phyloP scores from a whole-genome alignment of 108 stramenopile genomes.

The Skeletonema potamos region DNA sequence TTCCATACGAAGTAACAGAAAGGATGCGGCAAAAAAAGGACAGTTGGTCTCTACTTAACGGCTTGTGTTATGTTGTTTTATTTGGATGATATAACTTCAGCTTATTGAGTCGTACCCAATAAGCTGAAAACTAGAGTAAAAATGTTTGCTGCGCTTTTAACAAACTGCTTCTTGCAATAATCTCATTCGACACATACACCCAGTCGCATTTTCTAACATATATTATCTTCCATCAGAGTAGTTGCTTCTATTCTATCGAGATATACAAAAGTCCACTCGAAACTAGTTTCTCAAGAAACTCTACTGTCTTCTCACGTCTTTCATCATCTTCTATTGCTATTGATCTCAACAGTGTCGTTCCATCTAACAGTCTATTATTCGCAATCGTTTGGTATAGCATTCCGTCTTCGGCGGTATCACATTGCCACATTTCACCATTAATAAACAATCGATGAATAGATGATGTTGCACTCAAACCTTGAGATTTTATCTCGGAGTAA shows the following conservation, averaged over 20 bases:
- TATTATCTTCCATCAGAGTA: too few relatives aligned
- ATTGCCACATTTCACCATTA: slow-evolving; percentile 51
- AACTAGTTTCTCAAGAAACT: slow-evolving; percentile 39
- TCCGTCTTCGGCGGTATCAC: not conserved
- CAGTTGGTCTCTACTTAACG: too few relatives aligned
- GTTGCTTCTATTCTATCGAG: slow-evolving; percentile 5
- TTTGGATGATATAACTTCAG: too few relatives aligned
- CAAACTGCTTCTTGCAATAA: too few relatives aligned
- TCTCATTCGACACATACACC: too few relatives aligned
- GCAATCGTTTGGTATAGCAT: slow-evolving; percentile 14
- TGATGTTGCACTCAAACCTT: not conserved
- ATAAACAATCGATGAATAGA: slow-evolving; percentile 47
- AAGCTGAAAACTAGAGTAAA: too few relatives aligned
- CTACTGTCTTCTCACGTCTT: slow-evolving; percentile 1
- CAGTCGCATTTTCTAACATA: too few relatives aligned
- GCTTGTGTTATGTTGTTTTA: too few relatives aligned
- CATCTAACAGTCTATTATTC: slow-evolving; percentile 33
- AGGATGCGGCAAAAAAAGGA: not conserved
- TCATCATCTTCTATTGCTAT: not conserved
- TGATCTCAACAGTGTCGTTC: slow-evolving; percentile 6
- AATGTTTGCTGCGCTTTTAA: too few relatives aligned
- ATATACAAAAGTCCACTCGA: slow-evolving; percentile 35
- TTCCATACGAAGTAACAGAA: not conserved
- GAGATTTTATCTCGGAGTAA: slow-evolving; percentile 46
- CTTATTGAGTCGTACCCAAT: too few relatives aligned